Base-by-base conservation (phyloP, 441 rosid genomes). In the Gossypium davidsonii region DNA sequence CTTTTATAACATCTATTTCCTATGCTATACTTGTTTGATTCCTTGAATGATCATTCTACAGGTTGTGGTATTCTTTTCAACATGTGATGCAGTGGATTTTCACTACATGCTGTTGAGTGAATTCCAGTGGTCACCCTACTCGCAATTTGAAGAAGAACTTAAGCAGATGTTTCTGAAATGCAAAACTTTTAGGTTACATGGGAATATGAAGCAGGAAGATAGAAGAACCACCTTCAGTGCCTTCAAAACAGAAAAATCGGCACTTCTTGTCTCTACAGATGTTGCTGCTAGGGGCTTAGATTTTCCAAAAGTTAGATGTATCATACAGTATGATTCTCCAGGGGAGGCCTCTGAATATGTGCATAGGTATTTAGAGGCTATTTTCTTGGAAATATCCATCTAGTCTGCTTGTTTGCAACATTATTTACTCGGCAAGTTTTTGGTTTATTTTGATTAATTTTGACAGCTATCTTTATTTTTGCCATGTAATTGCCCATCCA, bases 291-390 rank as follows among this genome's bases (percentile, higher is more conserved):
- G 99, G 81, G 99, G 99, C 74, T 78, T 95, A 67, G 99, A 95
- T 80, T 86, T 92, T 84, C 98, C 96, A 14, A 85, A 89, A 81
- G 98, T 95, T 66, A 86, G 84, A 80, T 95, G 97, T 79, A 95
- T 92, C 73, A 84, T 92, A 74, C 99, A 95, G 79, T 95, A 95
- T 66, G 99, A 95, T 84, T 92, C 96, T 76, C 97, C 99, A 3
- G 99, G 99, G 78, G 99, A 94, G 84, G 99, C 99, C 59, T 91
- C 94, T 10, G 99, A 94, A 84, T 94, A 94, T 77, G 99, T 92
- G 71, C 98, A 92, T 76, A 91, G 98, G 98, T 94, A 85, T 80
- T 23, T 67, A 18, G 4, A 2, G 3, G 57, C 74, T 55, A 12
- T 46, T 56, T 55, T 67, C 7, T 62, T 63, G 56, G 23, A 51